A percentile compares a stretch with the other conserved stretches of the same genome.
Conservation (phyloP, 2,329 filamentous ascomycete genomes). For the Chaetoscypha palmicola region DNA sequence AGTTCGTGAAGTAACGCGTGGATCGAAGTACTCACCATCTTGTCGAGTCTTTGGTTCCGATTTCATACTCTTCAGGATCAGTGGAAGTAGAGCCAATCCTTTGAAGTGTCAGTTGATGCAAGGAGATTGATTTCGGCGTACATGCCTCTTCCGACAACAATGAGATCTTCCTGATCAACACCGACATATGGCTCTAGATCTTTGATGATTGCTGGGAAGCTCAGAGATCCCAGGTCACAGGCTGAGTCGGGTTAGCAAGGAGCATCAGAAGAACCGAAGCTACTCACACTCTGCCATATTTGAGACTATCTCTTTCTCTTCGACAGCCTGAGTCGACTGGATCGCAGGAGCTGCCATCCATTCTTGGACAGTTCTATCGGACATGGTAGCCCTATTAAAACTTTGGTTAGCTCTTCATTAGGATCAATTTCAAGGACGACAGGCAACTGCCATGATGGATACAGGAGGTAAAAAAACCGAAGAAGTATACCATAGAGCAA, state of each 20-base stretch:
- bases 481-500: too few relatives aligned
- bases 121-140: too few relatives aligned
- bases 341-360: slow-evolving; percentile 12
- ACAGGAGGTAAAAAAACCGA: too few relatives aligned
- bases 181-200: slow-evolving; percentile 18
- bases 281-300: slow-evolving; percentile 17
- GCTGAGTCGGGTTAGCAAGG: too few relatives aligned
- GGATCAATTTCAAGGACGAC: too few relatives aligned
- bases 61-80: slow-evolving; percentile 10
- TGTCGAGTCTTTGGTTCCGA: slow-evolving; percentile 13
- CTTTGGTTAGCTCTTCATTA: neutral
- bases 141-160: slow-evolving; percentile 19
- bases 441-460: too few relatives aligned
- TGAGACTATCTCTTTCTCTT: slow-evolving; percentile 11
- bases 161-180: slow-evolving; percentile 14
- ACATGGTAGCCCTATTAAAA: slow-evolving; percentile 5
- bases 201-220: slow-evolving; percentile 11
- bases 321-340: neutral
- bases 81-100: slow-evolving; percentile 12
- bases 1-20: neutral
- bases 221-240: slow-evolving; percentile 13
- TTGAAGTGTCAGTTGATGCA: slow-evolving; percentile 5
- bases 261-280: too few relatives aligned
- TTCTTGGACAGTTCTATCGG: slow-evolving; percentile 13
- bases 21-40: slow-evolving; percentile 11